A percentile compares a stretch with the other conserved stretches of the same genome.
Conservation (phyloP, 129 eudicot genomes). For the Tagetes patula region DNA sequence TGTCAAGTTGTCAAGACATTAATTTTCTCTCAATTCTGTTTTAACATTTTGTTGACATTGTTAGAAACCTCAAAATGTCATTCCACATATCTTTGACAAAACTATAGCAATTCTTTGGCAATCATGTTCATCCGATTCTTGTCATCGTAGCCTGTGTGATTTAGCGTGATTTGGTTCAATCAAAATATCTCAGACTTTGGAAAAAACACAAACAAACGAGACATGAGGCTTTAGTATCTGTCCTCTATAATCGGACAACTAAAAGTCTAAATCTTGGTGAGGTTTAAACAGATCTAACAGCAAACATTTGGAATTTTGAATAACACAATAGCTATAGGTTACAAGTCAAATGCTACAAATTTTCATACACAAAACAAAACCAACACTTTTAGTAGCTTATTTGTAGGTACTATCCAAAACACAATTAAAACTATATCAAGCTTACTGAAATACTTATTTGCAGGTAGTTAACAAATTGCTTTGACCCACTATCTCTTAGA, state of each 20-base stretch:
- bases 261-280: background rate
- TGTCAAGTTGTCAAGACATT: no score
- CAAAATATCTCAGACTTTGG: no score
- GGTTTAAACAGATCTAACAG: background rate
- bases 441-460: background rate
- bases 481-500: conserved; percentile 61
- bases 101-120: no score
- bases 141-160: no score
- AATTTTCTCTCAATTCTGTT: no score
- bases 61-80: no score
- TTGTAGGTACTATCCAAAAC: conserved; percentile 9
- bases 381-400: conserved; percentile 19
- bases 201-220: no score
- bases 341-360: conserved; percentile 25
- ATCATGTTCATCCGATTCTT: no score
- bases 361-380: conserved; percentile 30
- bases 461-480: background rate
- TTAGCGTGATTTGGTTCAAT: no score
- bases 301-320: background rate
- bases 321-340: conserved; percentile 17
- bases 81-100: no score
- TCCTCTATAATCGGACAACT: background rate
- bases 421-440: conserved; percentile 2
- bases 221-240: no score
- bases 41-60: no score